A percentile compares a stretch with the other conserved stretches of the same genome.
These are phyloP conservation scores for Zostera marina DNA, from an alignment of 116 monocot species.

Conservation along the genomic window DNA sequence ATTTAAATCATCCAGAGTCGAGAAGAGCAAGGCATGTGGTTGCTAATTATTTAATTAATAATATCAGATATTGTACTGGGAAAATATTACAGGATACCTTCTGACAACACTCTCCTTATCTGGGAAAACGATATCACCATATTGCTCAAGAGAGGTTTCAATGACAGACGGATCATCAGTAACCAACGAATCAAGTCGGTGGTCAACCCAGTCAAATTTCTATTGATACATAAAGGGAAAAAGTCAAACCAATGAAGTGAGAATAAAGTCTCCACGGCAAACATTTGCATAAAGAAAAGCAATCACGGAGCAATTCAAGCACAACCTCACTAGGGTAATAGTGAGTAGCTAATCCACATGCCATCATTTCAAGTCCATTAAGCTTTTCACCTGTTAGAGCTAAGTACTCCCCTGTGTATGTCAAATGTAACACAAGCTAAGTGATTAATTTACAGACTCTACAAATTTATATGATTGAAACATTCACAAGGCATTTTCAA, in stretches of 20 bases:
- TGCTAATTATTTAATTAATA: too few species aligned
- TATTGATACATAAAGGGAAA: constrained; percentile 11
- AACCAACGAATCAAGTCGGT: constrained; percentile 56
- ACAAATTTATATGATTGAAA: too few species aligned
- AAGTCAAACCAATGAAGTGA: not conserved
- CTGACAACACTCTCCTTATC: constrained; percentile 76
- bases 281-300: not conserved
- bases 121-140: constrained; percentile 76
- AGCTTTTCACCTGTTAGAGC: constrained; percentile 87
- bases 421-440: not conserved
- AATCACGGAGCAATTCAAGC: not conserved
- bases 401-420: constrained; percentile 69
- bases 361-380: constrained; percentile 80
- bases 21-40: too few species aligned
- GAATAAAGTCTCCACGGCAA: not conserved
- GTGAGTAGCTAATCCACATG: constrained; percentile 88
- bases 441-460: not conserved
- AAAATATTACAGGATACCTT: constrained; percentile 36
- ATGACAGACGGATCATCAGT: constrained; percentile 97
- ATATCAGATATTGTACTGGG: too few species aligned
- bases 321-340: constrained; percentile 46
- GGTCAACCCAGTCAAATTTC: constrained; percentile 72
- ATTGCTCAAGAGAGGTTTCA: constrained; percentile 70
- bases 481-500: too few species aligned
- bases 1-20: too few species aligned